Conservation (phyloP, 2,329 filamentous ascomycete genomes). For the Apiospora koreana region DNA sequence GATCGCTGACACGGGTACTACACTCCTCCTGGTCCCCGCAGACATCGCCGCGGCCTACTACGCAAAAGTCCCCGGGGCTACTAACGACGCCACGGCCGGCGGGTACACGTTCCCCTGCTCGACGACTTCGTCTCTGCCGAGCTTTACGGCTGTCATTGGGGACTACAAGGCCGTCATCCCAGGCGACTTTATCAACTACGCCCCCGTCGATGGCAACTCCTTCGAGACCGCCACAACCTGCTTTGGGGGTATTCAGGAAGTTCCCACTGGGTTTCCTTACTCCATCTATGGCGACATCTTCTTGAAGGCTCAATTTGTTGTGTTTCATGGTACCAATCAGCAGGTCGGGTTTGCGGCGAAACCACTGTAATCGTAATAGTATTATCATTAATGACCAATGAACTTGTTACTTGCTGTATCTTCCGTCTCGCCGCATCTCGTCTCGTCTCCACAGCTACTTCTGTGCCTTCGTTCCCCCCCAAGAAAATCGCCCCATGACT, state of each 20-base stretch:
- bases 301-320: constrained; percentile 62
- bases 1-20: constrained; percentile 73
- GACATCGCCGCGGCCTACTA: constrained; percentile 63
- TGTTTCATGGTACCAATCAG: constrained; percentile 48
- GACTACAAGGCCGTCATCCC: constrained; percentile 60
- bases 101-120: constrained; percentile 65
- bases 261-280: constrained; percentile 56
- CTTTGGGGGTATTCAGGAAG: constrained; percentile 70
- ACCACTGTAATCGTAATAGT: constrained; percentile 2
- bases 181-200: constrained; percentile 63
- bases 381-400: background rate
- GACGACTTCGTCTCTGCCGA: constrained; percentile 54
- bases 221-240: constrained; percentile 31
- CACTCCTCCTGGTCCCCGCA: constrained; percentile 66
- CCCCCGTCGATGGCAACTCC: constrained; percentile 44
- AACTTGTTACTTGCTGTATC: background rate
- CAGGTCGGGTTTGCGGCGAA: constrained; percentile 40
- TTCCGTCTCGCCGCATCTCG: too few relatives aligned
- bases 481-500: background rate
- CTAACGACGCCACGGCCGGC: constrained; percentile 56
- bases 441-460: background rate
- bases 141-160: constrained; percentile 64
- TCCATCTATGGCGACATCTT: constrained; percentile 67
- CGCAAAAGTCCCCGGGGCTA: constrained; percentile 60
- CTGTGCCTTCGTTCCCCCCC: background rate